Conservation (phyloP, 2,329 filamentous ascomycete genomes). For the Neonectria magnoliae region DNA sequence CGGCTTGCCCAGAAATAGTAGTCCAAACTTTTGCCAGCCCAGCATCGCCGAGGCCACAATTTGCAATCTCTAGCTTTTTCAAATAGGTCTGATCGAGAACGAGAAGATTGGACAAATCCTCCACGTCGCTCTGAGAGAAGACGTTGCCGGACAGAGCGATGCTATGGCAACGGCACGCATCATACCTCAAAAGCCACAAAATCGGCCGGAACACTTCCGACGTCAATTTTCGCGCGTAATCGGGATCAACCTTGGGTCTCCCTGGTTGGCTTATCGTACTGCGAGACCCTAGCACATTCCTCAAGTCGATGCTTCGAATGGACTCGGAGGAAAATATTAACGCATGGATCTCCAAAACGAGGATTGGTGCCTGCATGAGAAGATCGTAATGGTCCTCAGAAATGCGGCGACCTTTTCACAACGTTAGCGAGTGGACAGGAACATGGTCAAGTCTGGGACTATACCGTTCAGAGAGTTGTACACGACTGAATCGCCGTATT, state of each 20-base stretch:
- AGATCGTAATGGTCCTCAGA: slow-evolving; percentile 59
- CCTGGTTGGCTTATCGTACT: slow-evolving; percentile 34
- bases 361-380: slow-evolving; percentile 59
- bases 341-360: slow-evolving; percentile 67
- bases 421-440: slow-evolving; percentile 12
- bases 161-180: slow-evolving; percentile 60
- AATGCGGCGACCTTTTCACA: slow-evolving; percentile 54
- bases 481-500: slow-evolving; percentile 58
- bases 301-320: slow-evolving; percentile 64
- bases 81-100: slow-evolving; percentile 51
- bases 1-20: slow-evolving; percentile 56
- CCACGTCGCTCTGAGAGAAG: slow-evolving; percentile 57
- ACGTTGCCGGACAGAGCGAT: slow-evolving; percentile 62
- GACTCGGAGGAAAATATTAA: slow-evolving; percentile 66
- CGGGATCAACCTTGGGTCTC: slow-evolving; percentile 36
- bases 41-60: slow-evolving; percentile 61
- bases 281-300: slow-evolving; percentile 52
- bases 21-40: slow-evolving; percentile 60
- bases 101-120: slow-evolving; percentile 55
- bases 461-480: slow-evolving; percentile 64
- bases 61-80: slow-evolving; percentile 60
- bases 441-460: slow-evolving; percentile 19
- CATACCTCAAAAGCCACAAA: slow-evolving; percentile 59
- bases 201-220: slow-evolving; percentile 60
- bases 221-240: slow-evolving; percentile 39